Percentiles rank a stretch among this genome's conserved stretches.
phyloP scores from a whole-genome alignment of 2,329 filamentous ascomycete genomes.

The Claviceps quebecensis region DNA sequence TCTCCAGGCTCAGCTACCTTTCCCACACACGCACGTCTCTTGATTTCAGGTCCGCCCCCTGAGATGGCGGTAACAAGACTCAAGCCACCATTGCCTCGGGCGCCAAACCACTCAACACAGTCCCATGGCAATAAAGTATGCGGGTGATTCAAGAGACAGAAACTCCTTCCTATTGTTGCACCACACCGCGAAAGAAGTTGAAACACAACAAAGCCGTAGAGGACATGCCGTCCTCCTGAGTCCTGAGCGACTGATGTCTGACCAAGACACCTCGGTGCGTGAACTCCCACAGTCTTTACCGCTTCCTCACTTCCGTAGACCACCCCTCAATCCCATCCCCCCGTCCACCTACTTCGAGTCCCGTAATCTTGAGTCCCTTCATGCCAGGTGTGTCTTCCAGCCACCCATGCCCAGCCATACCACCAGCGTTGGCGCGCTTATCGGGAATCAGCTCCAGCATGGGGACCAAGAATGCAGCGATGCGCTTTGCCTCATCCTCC shows the following conservation, averaged over 20 bases:
- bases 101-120: neutral
- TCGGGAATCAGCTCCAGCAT: conserved; percentile 86
- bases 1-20: neutral
- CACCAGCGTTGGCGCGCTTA: conserved; percentile 84
- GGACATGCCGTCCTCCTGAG: neutral
- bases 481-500: conserved; percentile 61
- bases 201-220: neutral
- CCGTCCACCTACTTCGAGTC: conserved; percentile 61
- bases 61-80: neutral
- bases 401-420: conserved; percentile 80
- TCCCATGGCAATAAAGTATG: neutral
- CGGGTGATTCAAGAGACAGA: neutral
- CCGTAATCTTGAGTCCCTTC: conserved; percentile 61
- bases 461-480: conserved; percentile 71
- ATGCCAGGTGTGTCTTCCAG: conserved; percentile 79
- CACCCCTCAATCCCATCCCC: conserved; percentile 93
- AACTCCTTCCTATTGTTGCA: neutral
- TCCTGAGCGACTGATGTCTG: neutral
- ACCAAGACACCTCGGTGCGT: conserved; percentile 1
- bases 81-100: neutral
- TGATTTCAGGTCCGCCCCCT: neutral
- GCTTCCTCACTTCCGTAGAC: conserved; percentile 76
- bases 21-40: neutral
- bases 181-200: neutral
- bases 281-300: conserved; percentile 30